Evolutionary conservation across 495 filamentous ascomycete species (phyloP).

Genomic region (Penicillium cataractarum): DNA sequence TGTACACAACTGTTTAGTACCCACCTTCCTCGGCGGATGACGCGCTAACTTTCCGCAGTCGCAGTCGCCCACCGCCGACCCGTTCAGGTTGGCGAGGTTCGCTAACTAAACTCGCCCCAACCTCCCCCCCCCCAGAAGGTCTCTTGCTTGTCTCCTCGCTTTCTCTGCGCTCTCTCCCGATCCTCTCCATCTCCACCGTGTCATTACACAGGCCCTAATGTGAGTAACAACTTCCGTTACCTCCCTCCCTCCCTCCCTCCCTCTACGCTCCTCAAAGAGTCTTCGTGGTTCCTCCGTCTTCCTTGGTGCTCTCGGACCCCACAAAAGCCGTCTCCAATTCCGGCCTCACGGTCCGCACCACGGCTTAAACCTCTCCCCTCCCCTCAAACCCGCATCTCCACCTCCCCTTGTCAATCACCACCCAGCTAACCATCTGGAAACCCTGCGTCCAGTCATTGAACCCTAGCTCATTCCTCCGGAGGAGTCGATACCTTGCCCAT

Average conservation of each 20-base stretch:
- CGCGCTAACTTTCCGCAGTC: slow-evolving; percentile 22
- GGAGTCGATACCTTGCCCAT: slow-evolving; percentile 45
- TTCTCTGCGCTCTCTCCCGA: slow-evolving; percentile 11
- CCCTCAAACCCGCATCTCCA: slow-evolving; percentile 3
- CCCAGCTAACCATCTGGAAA: slow-evolving; percentile 12
- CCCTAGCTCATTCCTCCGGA: neutral
- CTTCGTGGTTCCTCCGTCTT: slow-evolving; percentile 28
- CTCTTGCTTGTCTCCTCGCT: slow-evolving; percentile 6
- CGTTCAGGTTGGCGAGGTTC: slow-evolving; percentile 29
- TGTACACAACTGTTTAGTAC: slow-evolving; percentile 4
- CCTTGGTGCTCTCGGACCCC: slow-evolving; percentile 25
- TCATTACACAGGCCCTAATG: slow-evolving; percentile 18
- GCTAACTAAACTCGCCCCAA: slow-evolving; percentile 21
- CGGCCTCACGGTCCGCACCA: slow-evolving; percentile 21
- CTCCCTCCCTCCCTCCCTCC: neutral
- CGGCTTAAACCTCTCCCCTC: slow-evolving; percentile 5
- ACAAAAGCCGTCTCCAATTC: slow-evolving; percentile 37
- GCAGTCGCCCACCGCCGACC: slow-evolving; percentile 26
- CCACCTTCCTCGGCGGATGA: slow-evolving; percentile 9
- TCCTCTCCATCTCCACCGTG: slow-evolving; percentile 7
- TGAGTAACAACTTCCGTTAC: slow-evolving; percentile 22
- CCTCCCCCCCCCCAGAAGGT: slow-evolving; percentile 12
- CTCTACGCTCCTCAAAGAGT: slow-evolving; percentile 12
- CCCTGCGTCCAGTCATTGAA: slow-evolving; percentile 16
- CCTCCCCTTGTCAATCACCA: slow-evolving; percentile 9